Conservation (phyloP, 352 stramenopile genomes). For the Globisporangium alternatum region DNA sequence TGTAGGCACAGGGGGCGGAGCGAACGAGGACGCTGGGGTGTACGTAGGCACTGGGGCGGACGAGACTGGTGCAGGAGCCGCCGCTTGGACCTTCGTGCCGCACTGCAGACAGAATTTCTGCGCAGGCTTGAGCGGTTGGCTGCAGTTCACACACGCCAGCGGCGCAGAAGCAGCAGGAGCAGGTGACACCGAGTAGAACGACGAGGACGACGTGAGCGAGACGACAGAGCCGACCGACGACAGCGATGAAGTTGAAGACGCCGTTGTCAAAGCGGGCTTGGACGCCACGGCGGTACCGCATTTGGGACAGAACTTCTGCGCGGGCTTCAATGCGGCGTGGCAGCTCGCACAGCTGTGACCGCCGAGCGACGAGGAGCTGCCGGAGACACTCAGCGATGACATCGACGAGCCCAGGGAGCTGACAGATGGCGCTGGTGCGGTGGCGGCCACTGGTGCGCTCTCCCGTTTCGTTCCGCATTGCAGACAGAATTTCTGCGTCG, state of each 20-base stretch:
- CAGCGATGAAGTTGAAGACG: slow-evolving; percentile 29
- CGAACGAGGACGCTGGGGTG: slow-evolving; percentile 22
- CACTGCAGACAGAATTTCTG: slow-evolving; percentile 83
- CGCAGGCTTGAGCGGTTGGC: slow-evolving; percentile 43
- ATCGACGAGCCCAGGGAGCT: slow-evolving; percentile 9
- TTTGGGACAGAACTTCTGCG: slow-evolving; percentile 82
- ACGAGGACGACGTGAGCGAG: slow-evolving; percentile 19
- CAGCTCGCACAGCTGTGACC: slow-evolving; percentile 42
- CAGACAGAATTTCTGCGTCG: slow-evolving; percentile 67
- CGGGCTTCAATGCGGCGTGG: slow-evolving; percentile 44
- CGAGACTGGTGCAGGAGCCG: not conserved
- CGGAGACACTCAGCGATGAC: slow-evolving; percentile 18
- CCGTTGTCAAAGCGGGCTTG: slow-evolving; percentile 12
- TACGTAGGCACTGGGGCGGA: slow-evolving; percentile 9
- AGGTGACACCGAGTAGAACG: slow-evolving; percentile 7
- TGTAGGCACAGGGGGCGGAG: slow-evolving; percentile 23
- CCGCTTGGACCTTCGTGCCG: slow-evolving; percentile 48
- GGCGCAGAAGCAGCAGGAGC: slow-evolving; percentile 12
- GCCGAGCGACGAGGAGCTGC: slow-evolving; percentile 26
- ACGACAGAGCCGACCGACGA: slow-evolving; percentile 26
- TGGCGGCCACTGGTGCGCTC: not conserved
- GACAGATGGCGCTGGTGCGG: not conserved
- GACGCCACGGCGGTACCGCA: slow-evolving; percentile 41
- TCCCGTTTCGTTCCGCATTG: slow-evolving; percentile 54
- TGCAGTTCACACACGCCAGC: slow-evolving; percentile 42